A percentile compares a stretch with the other conserved stretches of the same genome.
Evolutionary conservation across 495 filamentous ascomycete genomes (phyloP).

Genomic region (Copromyces sp.): DNA sequence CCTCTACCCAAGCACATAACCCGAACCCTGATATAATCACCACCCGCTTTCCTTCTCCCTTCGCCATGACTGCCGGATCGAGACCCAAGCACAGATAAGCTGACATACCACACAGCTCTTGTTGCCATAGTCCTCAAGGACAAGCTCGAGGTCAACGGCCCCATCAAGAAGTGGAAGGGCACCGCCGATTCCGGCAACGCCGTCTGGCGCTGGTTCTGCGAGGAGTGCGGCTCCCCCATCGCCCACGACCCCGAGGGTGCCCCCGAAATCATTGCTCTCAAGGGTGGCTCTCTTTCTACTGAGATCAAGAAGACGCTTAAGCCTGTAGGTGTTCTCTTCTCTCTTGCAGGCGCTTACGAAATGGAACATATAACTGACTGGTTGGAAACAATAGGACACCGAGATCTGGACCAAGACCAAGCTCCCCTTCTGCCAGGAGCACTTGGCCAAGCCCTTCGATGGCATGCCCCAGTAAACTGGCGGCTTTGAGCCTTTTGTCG

Average conservation of each 20-base stretch:
- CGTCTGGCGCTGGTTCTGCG: constrained; percentile 60
- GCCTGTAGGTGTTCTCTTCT: constrained; percentile 36
- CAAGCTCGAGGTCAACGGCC: constrained; percentile 49
- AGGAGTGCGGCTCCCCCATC: constrained; percentile 58
- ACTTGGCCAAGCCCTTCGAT: constrained; percentile 48
- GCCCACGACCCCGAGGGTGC: constrained; percentile 59
- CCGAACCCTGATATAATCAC: neutral
- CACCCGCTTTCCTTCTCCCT: neutral
- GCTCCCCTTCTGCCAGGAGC: constrained; percentile 58
- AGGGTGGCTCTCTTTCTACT: constrained; percentile 51
- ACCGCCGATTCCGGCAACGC: constrained; percentile 44
- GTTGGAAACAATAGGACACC: constrained; percentile 35
- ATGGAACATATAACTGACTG: no score
- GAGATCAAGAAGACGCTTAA: constrained; percentile 59
- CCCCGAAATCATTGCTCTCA: constrained; percentile 57
- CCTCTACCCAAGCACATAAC: neutral
- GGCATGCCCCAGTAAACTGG: constrained; percentile 49
- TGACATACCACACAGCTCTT: constrained; percentile 36
- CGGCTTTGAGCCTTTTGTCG: neutral
- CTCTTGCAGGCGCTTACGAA: neutral
- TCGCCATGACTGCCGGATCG: neutral
- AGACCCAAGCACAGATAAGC: neutral
- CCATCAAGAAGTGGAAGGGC: constrained; percentile 50
- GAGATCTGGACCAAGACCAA: constrained; percentile 62
- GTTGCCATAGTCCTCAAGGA: constrained; percentile 56